Evolutionary conservation across 2,329 filamentous ascomycete species (phyloP).

Genomic region (Trichoderma asperellum): DNA sequence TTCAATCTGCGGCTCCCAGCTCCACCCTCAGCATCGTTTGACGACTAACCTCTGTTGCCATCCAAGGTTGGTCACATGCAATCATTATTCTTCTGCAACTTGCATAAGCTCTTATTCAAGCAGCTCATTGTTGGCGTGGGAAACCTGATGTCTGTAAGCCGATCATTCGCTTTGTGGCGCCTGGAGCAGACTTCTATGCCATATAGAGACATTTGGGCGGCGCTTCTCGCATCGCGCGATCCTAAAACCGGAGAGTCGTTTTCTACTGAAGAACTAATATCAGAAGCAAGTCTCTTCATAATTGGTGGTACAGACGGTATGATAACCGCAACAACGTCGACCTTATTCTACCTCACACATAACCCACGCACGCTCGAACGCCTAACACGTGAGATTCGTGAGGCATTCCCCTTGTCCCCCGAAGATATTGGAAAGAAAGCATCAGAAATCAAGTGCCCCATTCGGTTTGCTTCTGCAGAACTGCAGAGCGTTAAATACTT

Average conservation of each 20-base stretch:
- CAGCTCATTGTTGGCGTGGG: conserved; percentile 28
- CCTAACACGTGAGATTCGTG: conserved; percentile 27
- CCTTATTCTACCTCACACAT: conserved; percentile 28
- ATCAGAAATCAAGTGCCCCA: conserved; percentile 21
- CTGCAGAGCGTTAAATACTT: conserved; percentile 27
- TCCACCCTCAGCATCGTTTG: neutral
- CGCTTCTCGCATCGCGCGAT: conserved; percentile 29
- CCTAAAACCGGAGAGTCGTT: conserved; percentile 29
- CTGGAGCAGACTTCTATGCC: conserved; percentile 24
- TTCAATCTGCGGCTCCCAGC: neutral
- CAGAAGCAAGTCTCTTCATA: conserved; percentile 29
- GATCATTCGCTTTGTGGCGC: conserved; percentile 25
- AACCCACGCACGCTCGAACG: conserved; percentile 26
- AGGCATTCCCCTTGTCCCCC: conserved; percentile 18
- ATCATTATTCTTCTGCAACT: conserved; percentile 28
- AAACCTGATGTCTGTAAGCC: conserved; percentile 20
- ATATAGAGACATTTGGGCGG: conserved; percentile 28
- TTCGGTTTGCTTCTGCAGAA: conserved; percentile 28
- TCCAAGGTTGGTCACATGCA: conserved; percentile 29
- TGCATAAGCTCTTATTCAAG: conserved; percentile 29
- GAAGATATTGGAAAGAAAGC: conserved; percentile 13
- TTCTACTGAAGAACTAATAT: conserved; percentile 29
- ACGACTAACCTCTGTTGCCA: neutral
- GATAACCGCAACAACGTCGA: conserved; percentile 28
- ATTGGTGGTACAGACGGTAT: conserved; percentile 29